Evolutionary conservation across 2,329 filamentous ascomycete genomes (phyloP).

Genomic region (Ophiostoma pallidulum): DNA sequence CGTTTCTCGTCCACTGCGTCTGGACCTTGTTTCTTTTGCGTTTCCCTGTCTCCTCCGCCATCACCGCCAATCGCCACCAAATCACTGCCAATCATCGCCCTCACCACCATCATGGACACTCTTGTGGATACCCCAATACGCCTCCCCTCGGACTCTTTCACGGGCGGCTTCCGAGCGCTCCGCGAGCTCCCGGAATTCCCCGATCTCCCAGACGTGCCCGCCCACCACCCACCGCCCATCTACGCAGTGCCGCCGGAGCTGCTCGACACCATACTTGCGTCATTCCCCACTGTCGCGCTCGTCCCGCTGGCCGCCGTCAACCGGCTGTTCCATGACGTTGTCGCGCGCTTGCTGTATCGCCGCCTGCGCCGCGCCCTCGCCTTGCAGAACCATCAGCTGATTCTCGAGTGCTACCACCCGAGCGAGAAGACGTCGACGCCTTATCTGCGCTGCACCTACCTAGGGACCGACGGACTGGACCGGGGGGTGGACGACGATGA

Average conservation of each 20-base stretch:
- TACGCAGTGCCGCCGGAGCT: constrained; percentile 18
- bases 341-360: constrained; percentile 22
- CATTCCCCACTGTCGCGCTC: constrained; percentile 22
- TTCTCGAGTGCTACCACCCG: constrained; percentile 73
- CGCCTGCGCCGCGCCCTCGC: constrained; percentile 38
- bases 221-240: neutral
- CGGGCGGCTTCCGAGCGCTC: no score
- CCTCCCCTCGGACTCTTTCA: no score
- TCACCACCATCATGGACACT: no score
- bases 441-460: constrained; percentile 55
- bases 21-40: no score
- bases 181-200: no score
- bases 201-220: neutral
- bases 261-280: constrained; percentile 23
- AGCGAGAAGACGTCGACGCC: constrained; percentile 59
- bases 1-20: no score
- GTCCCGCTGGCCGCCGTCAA: constrained; percentile 21
- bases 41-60: no score
- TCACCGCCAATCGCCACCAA: no score
- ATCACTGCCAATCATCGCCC: no score
- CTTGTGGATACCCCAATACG: no score
- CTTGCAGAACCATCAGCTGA: constrained; percentile 53
- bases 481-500: constrained; percentile 28
- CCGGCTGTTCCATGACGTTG: constrained; percentile 23
- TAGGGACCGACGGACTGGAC: constrained; percentile 53